A percentile compares a stretch with the other conserved stretches of the same genome.
Evolutionary conservation across 2,329 filamentous ascomycete species (phyloP).

Genomic region (Metarhizium brunneum): DNA sequence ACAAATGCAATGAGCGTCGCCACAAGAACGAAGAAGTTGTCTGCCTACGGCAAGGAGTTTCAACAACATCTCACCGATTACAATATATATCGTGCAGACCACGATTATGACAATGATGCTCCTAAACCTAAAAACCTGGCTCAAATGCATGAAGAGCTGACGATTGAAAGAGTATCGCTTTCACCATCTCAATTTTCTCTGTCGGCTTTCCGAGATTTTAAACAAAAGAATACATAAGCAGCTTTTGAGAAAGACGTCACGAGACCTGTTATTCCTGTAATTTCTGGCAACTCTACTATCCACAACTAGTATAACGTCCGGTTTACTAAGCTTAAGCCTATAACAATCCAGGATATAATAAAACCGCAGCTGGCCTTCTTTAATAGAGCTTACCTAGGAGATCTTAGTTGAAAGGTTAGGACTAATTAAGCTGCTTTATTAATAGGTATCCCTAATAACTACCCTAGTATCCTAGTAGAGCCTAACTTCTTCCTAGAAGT

Average conservation of each 20-base stretch:
- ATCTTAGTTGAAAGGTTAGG: constrained; percentile 11
- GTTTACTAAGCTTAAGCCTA: constrained; percentile 18
- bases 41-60: constrained; percentile 1
- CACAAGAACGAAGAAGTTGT: background rate
- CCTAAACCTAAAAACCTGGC: background rate
- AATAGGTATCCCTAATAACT: constrained; percentile 23
- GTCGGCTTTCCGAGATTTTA: constrained; percentile 19
- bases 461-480: constrained; percentile 10
- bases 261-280: constrained; percentile 17
- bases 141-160: too few species aligned
- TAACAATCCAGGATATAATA: constrained; percentile 22
- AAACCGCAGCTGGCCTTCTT: constrained; percentile 25
- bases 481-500: too few species aligned
- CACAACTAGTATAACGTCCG: constrained; percentile 1
- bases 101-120: background rate
- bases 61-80: background rate
- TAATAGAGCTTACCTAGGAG: constrained; percentile 19
- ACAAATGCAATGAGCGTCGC: background rate
- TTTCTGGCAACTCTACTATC: background rate
- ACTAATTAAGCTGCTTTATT: constrained; percentile 10
- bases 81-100: background rate
- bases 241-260: constrained; percentile 25
- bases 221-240: constrained; percentile 15
- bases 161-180: background rate
- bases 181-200: constrained; percentile 16